Evolutionary conservation across 192 early-diverging fungal genomes (phyloP).

Genomic region (Mortierella claussenii): DNA sequence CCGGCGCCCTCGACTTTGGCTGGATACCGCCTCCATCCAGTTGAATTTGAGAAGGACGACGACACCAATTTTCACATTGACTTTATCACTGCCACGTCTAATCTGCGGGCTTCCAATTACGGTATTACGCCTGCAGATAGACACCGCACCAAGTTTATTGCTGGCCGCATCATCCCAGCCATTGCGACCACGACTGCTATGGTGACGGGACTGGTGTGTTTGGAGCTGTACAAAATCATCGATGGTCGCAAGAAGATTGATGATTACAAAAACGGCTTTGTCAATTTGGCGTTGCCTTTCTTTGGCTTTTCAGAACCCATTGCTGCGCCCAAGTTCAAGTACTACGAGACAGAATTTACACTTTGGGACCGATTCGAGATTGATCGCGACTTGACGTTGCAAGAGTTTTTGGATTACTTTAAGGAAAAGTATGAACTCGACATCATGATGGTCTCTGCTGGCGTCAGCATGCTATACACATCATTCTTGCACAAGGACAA

Average conservation of each 20-base stretch:
- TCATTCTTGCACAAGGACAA: slow-evolving; percentile 91
- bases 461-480: slow-evolving; percentile 93
- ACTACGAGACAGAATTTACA: slow-evolving; percentile 86
- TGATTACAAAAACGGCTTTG: slow-evolving; percentile 99
- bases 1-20: slow-evolving; percentile 84
- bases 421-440: slow-evolving; percentile 84
- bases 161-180: slow-evolving; percentile 91
- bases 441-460: slow-evolving; percentile 92
- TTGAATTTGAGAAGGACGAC: slow-evolving; percentile 99
- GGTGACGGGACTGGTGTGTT: slow-evolving; percentile 95
- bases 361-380: slow-evolving; percentile 98
- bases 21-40: slow-evolving; percentile 86
- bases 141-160: slow-evolving; percentile 89
- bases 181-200: slow-evolving; percentile 96
- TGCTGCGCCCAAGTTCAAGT: slow-evolving; percentile 86
- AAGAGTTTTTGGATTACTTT: slow-evolving; percentile 91
- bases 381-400: slow-evolving; percentile 83
- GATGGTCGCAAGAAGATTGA: slow-evolving; percentile 84
- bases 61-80: slow-evolving; percentile 99
- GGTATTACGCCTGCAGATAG: slow-evolving; percentile 78
- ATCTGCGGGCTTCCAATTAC: slow-evolving; percentile 90
- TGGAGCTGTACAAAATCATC: slow-evolving; percentile 97
- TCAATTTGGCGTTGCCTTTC: slow-evolving; percentile 98
- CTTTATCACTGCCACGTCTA: slow-evolving; percentile 97
- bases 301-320: slow-evolving; percentile 99